These are phyloP conservation scores for Mycena maculata DNA, from an alignment of 768 basidiomycete genomes.

Conservation along the genomic window DNA sequence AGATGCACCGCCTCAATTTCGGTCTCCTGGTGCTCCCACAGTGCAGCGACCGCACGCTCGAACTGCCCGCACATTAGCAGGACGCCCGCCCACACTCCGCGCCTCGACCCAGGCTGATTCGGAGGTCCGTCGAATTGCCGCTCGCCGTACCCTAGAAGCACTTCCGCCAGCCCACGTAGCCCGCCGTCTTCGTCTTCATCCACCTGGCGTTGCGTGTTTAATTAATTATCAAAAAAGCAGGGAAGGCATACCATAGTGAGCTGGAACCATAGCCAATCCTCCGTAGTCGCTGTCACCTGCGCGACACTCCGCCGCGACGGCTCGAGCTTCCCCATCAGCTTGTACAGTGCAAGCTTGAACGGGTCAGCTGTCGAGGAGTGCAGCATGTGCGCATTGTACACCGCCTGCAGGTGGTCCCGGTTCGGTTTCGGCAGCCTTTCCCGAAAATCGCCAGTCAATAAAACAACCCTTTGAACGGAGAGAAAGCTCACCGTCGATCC, in stretches of 20 bases:
- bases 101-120: conserved; percentile 66
- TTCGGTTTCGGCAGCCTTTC: conserved; percentile 75
- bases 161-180: conserved; percentile 78
- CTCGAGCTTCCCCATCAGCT: conserved; percentile 94
- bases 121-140: conserved; percentile 82
- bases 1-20: conserved; percentile 96
- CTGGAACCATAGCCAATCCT: conserved; percentile 99
- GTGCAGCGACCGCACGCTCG: conserved; percentile 89
- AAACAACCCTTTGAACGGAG: conserved; percentile 5
- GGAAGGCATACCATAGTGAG: conserved; percentile 75
- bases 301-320: conserved; percentile 81
- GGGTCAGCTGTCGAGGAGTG: conserved; percentile 91
- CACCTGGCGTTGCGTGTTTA: conserved; percentile 53
- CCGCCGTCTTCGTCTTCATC: conserved; percentile 88
- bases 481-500: conserved; percentile 71
- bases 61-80: conserved; percentile 94
- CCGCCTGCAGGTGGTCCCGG: conserved; percentile 82
- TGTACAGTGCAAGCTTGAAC: conserved; percentile 96
- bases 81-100: conserved; percentile 84
- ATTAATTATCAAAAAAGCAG: background rate
- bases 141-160: conserved; percentile 81
- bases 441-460: conserved; percentile 3
- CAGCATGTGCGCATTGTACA: conserved; percentile 90
- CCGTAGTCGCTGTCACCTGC: conserved; percentile 90
- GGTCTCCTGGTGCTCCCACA: conserved; percentile 88